phyloP scores from a whole-genome alignment of 352 stramenopile genomes.

The Phytophthora ohioensis region DNA sequence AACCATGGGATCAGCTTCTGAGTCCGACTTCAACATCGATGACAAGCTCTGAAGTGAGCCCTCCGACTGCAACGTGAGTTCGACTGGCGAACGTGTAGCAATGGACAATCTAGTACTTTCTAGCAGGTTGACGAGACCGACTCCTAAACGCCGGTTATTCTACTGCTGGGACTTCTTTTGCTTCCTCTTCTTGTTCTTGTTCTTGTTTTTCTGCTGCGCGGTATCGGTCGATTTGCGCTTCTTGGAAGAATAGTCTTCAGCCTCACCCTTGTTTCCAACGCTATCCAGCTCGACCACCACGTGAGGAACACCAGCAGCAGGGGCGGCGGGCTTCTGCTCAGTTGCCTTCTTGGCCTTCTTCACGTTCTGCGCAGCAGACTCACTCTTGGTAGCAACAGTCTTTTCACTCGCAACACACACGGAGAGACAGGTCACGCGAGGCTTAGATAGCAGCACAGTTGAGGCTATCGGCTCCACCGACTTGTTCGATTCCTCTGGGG shows the following conservation, averaged over 20 bases:
- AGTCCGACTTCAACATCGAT: slow-evolving; percentile 16
- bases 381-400: slow-evolving; percentile 25
- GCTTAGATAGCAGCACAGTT: slow-evolving; percentile 75
- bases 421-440: slow-evolving; percentile 79
- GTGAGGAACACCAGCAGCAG: slow-evolving; percentile 49
- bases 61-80: not conserved
- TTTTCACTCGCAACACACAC: slow-evolving; percentile 55
- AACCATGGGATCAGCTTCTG: slow-evolving; percentile 4
- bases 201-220: slow-evolving; percentile 30
- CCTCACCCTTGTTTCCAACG: slow-evolving; percentile 25
- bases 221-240: slow-evolving; percentile 34
- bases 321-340: slow-evolving; percentile 38
- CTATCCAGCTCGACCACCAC: slow-evolving; percentile 79
- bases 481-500: slow-evolving; percentile 67
- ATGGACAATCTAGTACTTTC: slow-evolving; percentile 40
- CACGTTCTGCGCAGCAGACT: slow-evolving; percentile 19
- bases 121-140: not conserved
- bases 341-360: slow-evolving; percentile 64
- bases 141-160: slow-evolving; percentile 2
- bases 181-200: slow-evolving; percentile 41
- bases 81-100: slow-evolving; percentile 6
- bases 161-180: slow-evolving; percentile 42
- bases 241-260: slow-evolving; percentile 20
- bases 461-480: slow-evolving; percentile 63
- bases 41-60: no score